These are phyloP conservation scores for Schizophyllum amplum DNA, from an alignment of 1,284 basidiomycete genomes.

Conservation along the genomic window DNA sequence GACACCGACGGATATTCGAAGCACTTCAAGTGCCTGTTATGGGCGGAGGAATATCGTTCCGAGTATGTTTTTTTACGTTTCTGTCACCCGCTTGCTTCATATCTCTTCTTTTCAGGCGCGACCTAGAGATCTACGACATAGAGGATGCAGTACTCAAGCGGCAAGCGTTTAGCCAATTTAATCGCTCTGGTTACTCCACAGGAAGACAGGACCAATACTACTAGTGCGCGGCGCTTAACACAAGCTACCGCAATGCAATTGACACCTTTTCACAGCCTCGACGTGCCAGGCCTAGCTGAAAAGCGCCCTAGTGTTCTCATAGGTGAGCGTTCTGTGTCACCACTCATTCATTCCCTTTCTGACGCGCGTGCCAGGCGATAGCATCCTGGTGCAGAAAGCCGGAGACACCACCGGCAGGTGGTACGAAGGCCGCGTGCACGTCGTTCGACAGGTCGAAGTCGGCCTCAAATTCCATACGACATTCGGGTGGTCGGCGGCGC, in stretches of 20 bases:
- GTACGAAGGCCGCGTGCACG: conserved; percentile 52
- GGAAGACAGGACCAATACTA: conserved; percentile 26
- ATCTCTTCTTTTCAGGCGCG: conserved; percentile 28
- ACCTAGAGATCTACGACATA: conserved; percentile 53
- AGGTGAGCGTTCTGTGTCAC: conserved; percentile 27
- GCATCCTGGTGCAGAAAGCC: conserved; percentile 39
- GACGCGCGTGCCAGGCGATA: conserved; percentile 37
- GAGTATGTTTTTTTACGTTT: conserved; percentile 32
- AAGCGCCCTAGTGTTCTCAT: conserved; percentile 56
- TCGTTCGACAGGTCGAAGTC: conserved; percentile 41
- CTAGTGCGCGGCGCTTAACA: conserved; percentile 28
- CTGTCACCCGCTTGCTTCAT: background rate
- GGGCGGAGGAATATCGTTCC: conserved; percentile 51
- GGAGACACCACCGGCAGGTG: conserved; percentile 28
- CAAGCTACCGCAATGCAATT: background rate
- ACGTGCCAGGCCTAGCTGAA: conserved; percentile 55
- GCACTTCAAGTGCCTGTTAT: conserved; percentile 44
- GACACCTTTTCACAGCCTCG: conserved; percentile 28
- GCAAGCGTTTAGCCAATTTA: too few relatives aligned
- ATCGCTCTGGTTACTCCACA: too few relatives aligned
- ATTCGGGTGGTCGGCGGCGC: conserved; percentile 23
- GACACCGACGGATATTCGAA: conserved; percentile 33
- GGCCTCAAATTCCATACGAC: conserved; percentile 41
- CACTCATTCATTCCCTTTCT: background rate
- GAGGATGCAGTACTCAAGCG: conserved; percentile 25